A percentile compares a stretch with the other conserved stretches of the same genome.
Conservation (phyloP, 371 early-diverging fungal species). For the Lichtheimia ramosa region DNA sequence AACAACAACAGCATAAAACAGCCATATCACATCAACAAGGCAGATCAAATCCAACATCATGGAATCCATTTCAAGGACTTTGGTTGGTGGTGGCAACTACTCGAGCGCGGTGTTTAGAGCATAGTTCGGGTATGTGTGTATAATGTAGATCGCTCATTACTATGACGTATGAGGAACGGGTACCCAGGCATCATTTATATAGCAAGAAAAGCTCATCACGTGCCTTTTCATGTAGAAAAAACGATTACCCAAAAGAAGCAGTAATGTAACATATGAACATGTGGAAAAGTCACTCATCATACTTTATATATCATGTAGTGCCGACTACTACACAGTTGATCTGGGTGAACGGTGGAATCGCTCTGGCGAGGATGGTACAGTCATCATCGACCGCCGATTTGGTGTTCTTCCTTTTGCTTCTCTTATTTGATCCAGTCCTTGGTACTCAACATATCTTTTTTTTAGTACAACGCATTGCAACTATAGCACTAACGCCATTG, state of each 20-base stretch:
- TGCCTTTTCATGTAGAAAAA: constrained; percentile 5
- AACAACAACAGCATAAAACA: constrained; percentile 8
- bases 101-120: constrained; percentile 18
- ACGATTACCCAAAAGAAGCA: constrained; percentile 14
- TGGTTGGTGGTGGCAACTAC: constrained; percentile 26
- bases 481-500: constrained; percentile 15
- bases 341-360: constrained; percentile 18
- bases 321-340: constrained; percentile 26
- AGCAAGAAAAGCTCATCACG: neutral
- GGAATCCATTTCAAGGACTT: constrained; percentile 22
- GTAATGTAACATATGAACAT: neutral
- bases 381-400: no score
- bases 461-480: constrained; percentile 15
- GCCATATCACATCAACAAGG: neutral
- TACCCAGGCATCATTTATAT: neutral
- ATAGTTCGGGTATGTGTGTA: constrained; percentile 12
- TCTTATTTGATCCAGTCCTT: neutral
- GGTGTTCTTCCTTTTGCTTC: neutral
- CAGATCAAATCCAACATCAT: neutral
- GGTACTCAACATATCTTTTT: neutral
- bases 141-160: neutral
- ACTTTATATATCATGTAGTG: neutral
- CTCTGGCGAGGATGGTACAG: constrained; percentile 24
- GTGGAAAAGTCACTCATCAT: no score
- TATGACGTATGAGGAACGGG: neutral